Percentiles rank a stretch among this genome's conserved stretches.
phyloP scores from a whole-genome alignment of 2,329 filamentous ascomycete genomes.

The Claviceps digitariae region DNA sequence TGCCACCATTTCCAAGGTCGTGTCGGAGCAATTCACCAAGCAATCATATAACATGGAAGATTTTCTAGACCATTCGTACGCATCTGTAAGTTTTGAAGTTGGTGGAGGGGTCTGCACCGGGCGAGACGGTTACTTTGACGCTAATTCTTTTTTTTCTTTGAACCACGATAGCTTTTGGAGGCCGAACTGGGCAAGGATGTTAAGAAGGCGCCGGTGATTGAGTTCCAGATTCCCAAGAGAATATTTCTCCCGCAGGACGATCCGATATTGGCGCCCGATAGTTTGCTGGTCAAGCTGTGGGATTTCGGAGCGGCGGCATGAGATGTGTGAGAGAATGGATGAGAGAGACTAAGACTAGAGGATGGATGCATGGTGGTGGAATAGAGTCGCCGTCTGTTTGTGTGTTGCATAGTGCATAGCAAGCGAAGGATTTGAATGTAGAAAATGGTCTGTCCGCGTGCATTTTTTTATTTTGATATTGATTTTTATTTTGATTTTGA shows the following conservation, averaged over 20 bases:
- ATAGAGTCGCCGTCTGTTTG: not conserved
- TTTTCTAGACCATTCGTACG: slow-evolving; percentile 90
- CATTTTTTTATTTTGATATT: not conserved
- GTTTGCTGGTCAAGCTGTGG: slow-evolving; percentile 47
- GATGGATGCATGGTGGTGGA: not conserved
- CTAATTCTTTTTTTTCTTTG: not conserved
- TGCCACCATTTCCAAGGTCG: slow-evolving; percentile 81
- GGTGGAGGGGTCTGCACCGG: too few species aligned
- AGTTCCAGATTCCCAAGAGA: slow-evolving; percentile 85
- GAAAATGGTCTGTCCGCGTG: not conserved
- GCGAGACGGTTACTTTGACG: not conserved
- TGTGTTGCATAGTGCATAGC: slow-evolving; percentile 1
- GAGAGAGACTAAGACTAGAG: not conserved
- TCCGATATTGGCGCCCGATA: slow-evolving; percentile 34
- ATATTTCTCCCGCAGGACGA: slow-evolving; percentile 50
- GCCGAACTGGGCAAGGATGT: slow-evolving; percentile 72
- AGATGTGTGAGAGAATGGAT: not conserved
- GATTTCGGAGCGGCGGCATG: slow-evolving; percentile 29
- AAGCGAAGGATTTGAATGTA: not conserved
- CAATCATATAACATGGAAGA: slow-evolving; percentile 91
- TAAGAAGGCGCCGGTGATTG: slow-evolving; percentile 76
- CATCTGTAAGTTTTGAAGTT: slow-evolving; percentile 42
- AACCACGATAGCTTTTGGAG: slow-evolving; percentile 52
- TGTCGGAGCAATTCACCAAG: slow-evolving; percentile 96
- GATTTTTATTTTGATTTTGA: too few species aligned